Conservation (phyloP, 768 basidiomycete genomes). For the Vishniacozyma victoriae region DNA sequence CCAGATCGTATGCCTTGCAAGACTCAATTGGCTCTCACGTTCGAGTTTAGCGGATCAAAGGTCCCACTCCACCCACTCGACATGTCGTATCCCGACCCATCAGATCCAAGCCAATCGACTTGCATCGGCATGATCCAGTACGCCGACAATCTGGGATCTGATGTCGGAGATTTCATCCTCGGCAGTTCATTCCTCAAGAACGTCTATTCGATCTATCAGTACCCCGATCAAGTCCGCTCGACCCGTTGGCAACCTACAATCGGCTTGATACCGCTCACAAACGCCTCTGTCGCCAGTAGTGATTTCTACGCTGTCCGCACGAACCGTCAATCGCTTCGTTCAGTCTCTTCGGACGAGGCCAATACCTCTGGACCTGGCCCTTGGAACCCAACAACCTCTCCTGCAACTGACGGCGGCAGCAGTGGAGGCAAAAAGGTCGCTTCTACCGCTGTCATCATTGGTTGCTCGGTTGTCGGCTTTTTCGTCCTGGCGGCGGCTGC, state of each 20-base stretch:
- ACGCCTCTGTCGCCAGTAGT: slow-evolving; percentile 36
- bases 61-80: slow-evolving; percentile 44
- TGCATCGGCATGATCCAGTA: slow-evolving; percentile 46
- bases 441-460: slow-evolving; percentile 35
- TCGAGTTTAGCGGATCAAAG: slow-evolving; percentile 32
- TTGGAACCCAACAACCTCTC: slow-evolving; percentile 2
- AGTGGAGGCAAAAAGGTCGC: slow-evolving; percentile 14
- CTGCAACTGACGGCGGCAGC: neutral
- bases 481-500: slow-evolving; percentile 37
- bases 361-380: slow-evolving; percentile 8
- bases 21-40: slow-evolving; percentile 32
- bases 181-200: slow-evolving; percentile 45
- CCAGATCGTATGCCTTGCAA: slow-evolving; percentile 44
- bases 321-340: slow-evolving; percentile 25
- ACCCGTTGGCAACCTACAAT: slow-evolving; percentile 39
- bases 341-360: slow-evolving; percentile 21
- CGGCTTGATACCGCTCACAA: slow-evolving; percentile 39
- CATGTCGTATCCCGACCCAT: slow-evolving; percentile 36
- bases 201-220: slow-evolving; percentile 39
- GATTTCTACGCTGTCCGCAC: slow-evolving; percentile 45
- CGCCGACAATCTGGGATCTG: slow-evolving; percentile 21
- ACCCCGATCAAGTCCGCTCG: slow-evolving; percentile 20
- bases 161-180: slow-evolving; percentile 42
- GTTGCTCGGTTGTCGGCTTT: slow-evolving; percentile 33
- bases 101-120: slow-evolving; percentile 30